Base-by-base conservation (phyloP, 768 basidiomycete genomes). In the Russula brevipes region DNA sequence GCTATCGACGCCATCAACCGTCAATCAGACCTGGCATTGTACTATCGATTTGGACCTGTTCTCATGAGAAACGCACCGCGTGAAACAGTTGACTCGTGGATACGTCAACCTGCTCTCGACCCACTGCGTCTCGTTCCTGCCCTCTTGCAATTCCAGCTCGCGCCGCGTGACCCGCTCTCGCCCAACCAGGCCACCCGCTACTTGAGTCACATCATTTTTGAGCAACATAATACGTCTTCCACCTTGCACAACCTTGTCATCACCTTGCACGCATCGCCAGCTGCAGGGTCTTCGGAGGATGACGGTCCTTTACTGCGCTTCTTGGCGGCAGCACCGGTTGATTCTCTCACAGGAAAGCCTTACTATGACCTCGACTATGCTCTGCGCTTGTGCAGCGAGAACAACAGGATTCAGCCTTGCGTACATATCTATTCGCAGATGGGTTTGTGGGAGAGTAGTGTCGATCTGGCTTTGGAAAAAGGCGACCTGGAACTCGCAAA, bases 291-390 rank as follows among this genome's bases (percentile, higher is more conserved):
- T 50, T 65, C 72, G 17, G 77, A 78, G n/a, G 90, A 92, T 66
- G 91, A 93, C 65, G 89, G 82, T 3, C 85, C 87, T 10, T 79
- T 94, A 5, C 77, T 93, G 19, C 87, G 88, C 24, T 98, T 97
- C 78, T 81, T 99, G 31, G 83, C 84, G 17, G 82, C 82, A 1
- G 88, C 91, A 0, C 94, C 94, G 1, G 81, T 84, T 17, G 86
- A 98, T 72, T 88, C 93, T 0, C 73, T 89, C 36, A 92, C 91
- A 0, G 85, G 84, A 6, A 87, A 86, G 71, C 96, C 96, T 2
- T 96, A 94, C 73, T 98, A 94, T 73, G 94, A 98, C 70, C 83
- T 99, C 53, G 97, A 99, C 75, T 99, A 98, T 72, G 97, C 97
- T 1, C 73, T 99, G 60, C 85, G 97, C 17, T 74, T 98, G 49